phyloP scores from a whole-genome alignment of 768 basidiomycete genomes.

The Krasilnikovozyma curviuscula region DNA sequence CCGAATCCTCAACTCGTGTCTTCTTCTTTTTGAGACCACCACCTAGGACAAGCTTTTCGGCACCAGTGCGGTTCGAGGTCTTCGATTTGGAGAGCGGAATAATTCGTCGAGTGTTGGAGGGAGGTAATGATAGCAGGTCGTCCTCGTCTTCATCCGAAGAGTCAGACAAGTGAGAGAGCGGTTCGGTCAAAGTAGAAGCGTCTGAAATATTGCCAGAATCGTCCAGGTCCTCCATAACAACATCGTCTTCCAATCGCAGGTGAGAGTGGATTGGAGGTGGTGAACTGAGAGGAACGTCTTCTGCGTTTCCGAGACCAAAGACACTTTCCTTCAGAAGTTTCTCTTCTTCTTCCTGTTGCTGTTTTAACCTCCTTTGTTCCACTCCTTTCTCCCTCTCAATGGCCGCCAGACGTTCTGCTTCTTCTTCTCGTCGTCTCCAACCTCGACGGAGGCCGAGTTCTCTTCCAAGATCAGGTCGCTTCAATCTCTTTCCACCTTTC shows the following conservation, averaged over 20 bases:
- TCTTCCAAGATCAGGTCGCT: slow-evolving; percentile 18
- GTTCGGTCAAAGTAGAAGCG: slow-evolving; percentile 11
- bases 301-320: not conserved
- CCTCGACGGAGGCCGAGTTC: slow-evolving; percentile 23
- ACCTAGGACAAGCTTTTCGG: too few species aligned
- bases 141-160: not conserved
- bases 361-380: slow-evolving; percentile 11
- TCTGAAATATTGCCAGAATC: slow-evolving; percentile 9
- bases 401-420: not conserved
- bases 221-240: slow-evolving; percentile 9
- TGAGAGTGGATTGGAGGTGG: too few species aligned
- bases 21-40: too few species aligned
- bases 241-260: slow-evolving; percentile 1
- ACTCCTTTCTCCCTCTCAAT: not conserved
- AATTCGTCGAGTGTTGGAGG: too few species aligned
- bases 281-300: not conserved
- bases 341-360: not conserved
- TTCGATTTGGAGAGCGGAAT: too few species aligned
- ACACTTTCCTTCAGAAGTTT: slow-evolving; percentile 5
- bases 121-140: not conserved
- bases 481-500: slow-evolving; percentile 13
- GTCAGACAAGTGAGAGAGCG: slow-evolving; percentile 9
- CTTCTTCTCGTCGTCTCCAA: slow-evolving; percentile 17
- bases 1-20: too few species aligned
- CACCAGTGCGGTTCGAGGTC: too few species aligned